phyloP scores from a whole-genome alignment of 73 alveolate species.

The Tetrahymena malaccensis region DNA sequence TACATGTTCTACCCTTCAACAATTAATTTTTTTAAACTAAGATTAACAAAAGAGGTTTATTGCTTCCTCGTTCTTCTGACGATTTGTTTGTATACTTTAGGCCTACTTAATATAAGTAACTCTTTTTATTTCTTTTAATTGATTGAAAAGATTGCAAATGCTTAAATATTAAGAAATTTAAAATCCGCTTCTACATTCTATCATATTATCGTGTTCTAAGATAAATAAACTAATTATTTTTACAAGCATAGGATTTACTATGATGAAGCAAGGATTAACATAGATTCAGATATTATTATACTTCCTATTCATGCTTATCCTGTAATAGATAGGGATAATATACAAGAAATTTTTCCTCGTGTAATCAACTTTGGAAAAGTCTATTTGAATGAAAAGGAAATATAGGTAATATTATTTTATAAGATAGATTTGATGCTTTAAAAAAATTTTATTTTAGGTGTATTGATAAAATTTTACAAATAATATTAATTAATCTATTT shows the following conservation, averaged over 20 bases:
- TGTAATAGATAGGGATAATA: conserved; percentile 67
- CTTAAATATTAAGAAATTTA: neutral
- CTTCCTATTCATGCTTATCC: conserved; percentile 96
- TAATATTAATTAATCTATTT: no score
- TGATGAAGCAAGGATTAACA: conserved; percentile 84
- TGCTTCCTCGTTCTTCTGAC: conserved; percentile 84
- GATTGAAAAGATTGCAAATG: neutral
- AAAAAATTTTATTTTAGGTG: no score
- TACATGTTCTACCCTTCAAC: conserved; percentile 89
- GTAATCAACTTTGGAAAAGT: conserved; percentile 81
- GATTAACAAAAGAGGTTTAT: conserved; percentile 86
- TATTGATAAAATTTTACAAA: no score
- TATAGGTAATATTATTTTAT: neutral
- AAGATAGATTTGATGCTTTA: neutral
- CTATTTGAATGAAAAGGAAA: conserved; percentile 63
- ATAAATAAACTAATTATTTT: neutral
- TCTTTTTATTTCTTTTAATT: neutral
- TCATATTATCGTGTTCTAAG: neutral
- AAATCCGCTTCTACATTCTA: neutral
- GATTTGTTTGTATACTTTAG: conserved; percentile 80
- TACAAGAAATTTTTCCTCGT: conserved; percentile 83
- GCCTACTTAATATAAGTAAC: conserved; percentile 74
- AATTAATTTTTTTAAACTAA: conserved; percentile 78
- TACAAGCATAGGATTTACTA: conserved; percentile 54
- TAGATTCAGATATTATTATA: conserved; percentile 78